Evolutionary conservation across 2,329 filamentous ascomycete genomes (phyloP).

Genomic region (Xylariales sp.): DNA sequence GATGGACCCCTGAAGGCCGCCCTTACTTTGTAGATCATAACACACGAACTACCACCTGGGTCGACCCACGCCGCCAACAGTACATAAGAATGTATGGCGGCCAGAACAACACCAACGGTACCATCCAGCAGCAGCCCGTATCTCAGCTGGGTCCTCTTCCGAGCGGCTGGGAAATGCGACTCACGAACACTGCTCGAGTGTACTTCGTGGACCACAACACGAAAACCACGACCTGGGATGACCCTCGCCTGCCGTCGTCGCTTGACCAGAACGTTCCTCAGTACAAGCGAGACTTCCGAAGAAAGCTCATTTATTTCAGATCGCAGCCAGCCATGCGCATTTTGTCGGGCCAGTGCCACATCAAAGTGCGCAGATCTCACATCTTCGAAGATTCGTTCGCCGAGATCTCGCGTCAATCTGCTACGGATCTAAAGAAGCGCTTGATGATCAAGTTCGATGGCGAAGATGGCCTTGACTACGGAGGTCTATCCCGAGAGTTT

Average conservation of each 20-base stretch:
- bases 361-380: slow-evolving; percentile 93
- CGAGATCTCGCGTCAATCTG: slow-evolving; percentile 94
- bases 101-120: slow-evolving; percentile 77
- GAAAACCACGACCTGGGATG: slow-evolving; percentile 99
- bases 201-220: slow-evolving; percentile 99
- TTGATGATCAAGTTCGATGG: slow-evolving; percentile 99
- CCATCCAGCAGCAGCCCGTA: slow-evolving; percentile 94
- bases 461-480: slow-evolving; percentile 96
- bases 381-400: slow-evolving; percentile 99
- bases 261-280: slow-evolving; percentile 97
- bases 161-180: slow-evolving; percentile 98
- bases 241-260: slow-evolving; percentile 89
- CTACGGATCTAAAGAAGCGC: slow-evolving; percentile 94
- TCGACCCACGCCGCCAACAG: slow-evolving; percentile 93
- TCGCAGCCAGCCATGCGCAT: slow-evolving; percentile 96
- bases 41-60: slow-evolving; percentile 96
- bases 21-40: slow-evolving; percentile 99
- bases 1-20: slow-evolving; percentile 90
- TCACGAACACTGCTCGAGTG: slow-evolving; percentile 94
- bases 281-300: slow-evolving; percentile 97
- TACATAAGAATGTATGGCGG: slow-evolving; percentile 97
- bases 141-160: slow-evolving; percentile 93
- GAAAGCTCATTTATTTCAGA: slow-evolving; percentile 98
- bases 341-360: slow-evolving; percentile 92
- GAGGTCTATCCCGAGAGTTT: slow-evolving; percentile 95